phyloP scores from a whole-genome alignment of 805 yeast genomes.

The Ogataea thermomethanolica region DNA sequence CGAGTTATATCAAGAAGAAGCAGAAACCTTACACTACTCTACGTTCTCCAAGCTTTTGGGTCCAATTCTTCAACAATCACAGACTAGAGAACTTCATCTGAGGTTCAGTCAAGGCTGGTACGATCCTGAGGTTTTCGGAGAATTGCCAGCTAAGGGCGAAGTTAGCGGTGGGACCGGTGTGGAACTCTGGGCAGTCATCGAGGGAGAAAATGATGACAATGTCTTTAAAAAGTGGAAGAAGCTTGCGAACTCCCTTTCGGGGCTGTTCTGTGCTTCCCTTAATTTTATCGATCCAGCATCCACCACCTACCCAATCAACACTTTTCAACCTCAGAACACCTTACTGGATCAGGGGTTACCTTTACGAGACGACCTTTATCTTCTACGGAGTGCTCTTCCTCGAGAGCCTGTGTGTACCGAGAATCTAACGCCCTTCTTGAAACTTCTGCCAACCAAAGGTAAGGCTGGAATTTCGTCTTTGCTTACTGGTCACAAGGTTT shows the following conservation, averaged over 20 bases:
- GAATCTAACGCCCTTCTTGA: slow-evolving; percentile 89
- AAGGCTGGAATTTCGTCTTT: slow-evolving; percentile 82
- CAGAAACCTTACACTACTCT: slow-evolving; percentile 45
- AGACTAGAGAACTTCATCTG: slow-evolving; percentile 72
- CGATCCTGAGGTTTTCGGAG: slow-evolving; percentile 88
- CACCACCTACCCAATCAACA: slow-evolving; percentile 63
- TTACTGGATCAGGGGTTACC: slow-evolving; percentile 20
- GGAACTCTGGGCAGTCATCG: slow-evolving; percentile 85
- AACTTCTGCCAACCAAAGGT: slow-evolving; percentile 87
- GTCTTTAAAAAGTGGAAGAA: slow-evolving; percentile 68
- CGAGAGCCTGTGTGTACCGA: slow-evolving; percentile 96
- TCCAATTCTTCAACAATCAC: slow-evolving; percentile 64
- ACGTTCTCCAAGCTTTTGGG: slow-evolving; percentile 80
- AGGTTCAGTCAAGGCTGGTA: slow-evolving; percentile 94
- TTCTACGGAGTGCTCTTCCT: slow-evolving; percentile 83
- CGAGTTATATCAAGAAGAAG: slow-evolving; percentile 21
- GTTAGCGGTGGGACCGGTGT: slow-evolving; percentile 92
- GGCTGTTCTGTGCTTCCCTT: slow-evolving; percentile 91
- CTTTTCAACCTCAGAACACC: slow-evolving; percentile 32
- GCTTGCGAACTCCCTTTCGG: slow-evolving; percentile 75
- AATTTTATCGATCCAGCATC: slow-evolving; percentile 79
- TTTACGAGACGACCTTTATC: slow-evolving; percentile 43
- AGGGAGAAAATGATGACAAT: slow-evolving; percentile 49
- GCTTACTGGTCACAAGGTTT: slow-evolving; percentile 85
- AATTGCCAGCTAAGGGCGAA: slow-evolving; percentile 66